These are phyloP conservation scores for Aplosporella prunicola DNA, from an alignment of 2,329 filamentous ascomycete species.

Conservation along the genomic window DNA sequence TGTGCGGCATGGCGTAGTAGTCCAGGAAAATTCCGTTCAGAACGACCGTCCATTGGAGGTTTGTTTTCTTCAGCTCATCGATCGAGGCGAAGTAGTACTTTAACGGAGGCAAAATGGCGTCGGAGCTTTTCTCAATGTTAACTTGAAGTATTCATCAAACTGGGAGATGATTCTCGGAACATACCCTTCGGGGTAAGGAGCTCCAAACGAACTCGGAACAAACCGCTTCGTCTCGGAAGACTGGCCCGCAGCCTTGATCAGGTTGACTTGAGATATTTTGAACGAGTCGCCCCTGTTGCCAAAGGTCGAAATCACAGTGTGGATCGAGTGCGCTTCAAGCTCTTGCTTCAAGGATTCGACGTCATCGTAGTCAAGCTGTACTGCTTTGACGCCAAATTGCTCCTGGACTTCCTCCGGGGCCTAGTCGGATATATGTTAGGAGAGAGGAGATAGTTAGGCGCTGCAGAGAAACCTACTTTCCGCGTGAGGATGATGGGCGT, in stretches of 20 bases:
- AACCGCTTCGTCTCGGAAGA: conserved; percentile 32
- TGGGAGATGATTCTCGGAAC: not conserved
- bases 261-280: conserved; percentile 30
- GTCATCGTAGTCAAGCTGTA: conserved; percentile 27
- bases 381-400: conserved; percentile 12
- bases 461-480: conserved; percentile 22
- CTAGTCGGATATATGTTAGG: not conserved
- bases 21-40: conserved; percentile 23
- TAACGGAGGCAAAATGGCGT: not conserved
- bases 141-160: not conserved
- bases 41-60: conserved; percentile 21
- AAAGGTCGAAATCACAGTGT: conserved; percentile 39
- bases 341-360: conserved; percentile 18
- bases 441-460: no score
- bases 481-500: conserved; percentile 35
- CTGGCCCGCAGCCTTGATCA: conserved; percentile 36
- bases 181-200: conserved; percentile 11
- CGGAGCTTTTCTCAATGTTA: no score
- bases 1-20: conserved; percentile 21
- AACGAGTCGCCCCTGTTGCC: conserved; percentile 21
- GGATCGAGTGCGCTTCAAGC: conserved; percentile 31
- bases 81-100: conserved; percentile 4
- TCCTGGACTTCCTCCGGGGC: not conserved
- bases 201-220: conserved; percentile 35
- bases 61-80: conserved; percentile 14